Evolutionary conservation across 139 green algal genomes (phyloP).

Genomic region (Trebouxia sp.): DNA sequence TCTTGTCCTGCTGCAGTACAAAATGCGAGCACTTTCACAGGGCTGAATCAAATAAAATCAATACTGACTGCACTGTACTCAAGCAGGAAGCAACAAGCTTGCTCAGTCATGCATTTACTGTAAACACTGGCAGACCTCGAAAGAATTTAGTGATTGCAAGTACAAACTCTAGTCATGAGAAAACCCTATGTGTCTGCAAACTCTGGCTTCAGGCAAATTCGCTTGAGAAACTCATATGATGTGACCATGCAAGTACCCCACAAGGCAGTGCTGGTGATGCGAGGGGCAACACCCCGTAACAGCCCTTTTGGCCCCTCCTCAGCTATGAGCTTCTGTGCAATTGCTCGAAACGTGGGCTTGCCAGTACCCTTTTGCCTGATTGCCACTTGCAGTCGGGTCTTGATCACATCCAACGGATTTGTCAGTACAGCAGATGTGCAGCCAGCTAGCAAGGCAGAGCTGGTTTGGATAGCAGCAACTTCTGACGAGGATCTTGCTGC

Average conservation of each 20-base stretch:
- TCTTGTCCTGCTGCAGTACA: too few species aligned
- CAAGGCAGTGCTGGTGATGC: constrained; percentile 76
- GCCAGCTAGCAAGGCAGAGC: constrained; percentile 66
- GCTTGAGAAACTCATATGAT: constrained; percentile 81
- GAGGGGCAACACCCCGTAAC: constrained; percentile 66
- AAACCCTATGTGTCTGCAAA: too few species aligned
- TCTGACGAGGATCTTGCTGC: constrained; percentile 13
- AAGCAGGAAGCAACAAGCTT: too few species aligned
- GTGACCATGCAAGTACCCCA: constrained; percentile 39
- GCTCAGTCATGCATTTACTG: too few species aligned
- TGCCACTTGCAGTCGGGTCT: constrained; percentile 77
- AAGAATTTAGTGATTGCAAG: too few species aligned
- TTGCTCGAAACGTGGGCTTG: constrained; percentile 31
- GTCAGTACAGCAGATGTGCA: constrained; percentile 67
- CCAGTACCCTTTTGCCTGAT: constrained; percentile 34
- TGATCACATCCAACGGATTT: constrained; percentile 85
- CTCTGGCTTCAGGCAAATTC: constrained; percentile 54
- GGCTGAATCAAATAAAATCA: too few species aligned
- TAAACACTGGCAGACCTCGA: too few species aligned
- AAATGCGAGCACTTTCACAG: too few species aligned
- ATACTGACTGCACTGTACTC: too few species aligned
- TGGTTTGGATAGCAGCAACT: constrained; percentile 71
- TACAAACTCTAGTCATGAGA: too few species aligned
- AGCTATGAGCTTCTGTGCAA: constrained; percentile 53
- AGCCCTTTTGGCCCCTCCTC: constrained; percentile 76